Percentiles rank a stretch among this genome's conserved stretches.
These are phyloP conservation scores for Silene noctiflora DNA, from an alignment of 179 eudicot species.

Conservation along the genomic window DNA sequence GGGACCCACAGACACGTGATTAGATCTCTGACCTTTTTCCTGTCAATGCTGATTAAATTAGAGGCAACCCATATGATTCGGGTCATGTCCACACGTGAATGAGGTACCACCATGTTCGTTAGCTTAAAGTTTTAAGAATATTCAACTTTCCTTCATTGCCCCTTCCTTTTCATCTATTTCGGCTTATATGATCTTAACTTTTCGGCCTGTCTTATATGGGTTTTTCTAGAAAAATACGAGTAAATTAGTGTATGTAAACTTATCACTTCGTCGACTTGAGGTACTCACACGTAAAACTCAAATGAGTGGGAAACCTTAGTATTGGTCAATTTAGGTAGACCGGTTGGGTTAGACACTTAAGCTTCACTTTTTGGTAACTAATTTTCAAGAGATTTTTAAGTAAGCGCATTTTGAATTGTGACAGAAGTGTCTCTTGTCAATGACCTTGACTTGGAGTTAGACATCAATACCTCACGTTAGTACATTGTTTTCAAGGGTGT, in stretches of 20 bases:
- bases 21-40: constrained; percentile 1
- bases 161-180: background rate
- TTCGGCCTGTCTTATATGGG: too few species aligned
- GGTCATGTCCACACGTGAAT: constrained; percentile 23
- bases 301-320: too few species aligned
- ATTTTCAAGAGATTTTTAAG: too few species aligned
- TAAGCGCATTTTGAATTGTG: background rate
- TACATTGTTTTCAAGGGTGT: background rate
- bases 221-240: too few species aligned
- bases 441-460: background rate
- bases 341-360: too few species aligned
- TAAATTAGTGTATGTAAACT: too few species aligned
- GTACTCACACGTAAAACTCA: too few species aligned
- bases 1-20: constrained; percentile 27
- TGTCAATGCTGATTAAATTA: constrained; percentile 6
- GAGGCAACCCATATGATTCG: constrained; percentile 15
- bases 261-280: too few species aligned
- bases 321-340: too few species aligned
- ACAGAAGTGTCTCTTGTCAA: background rate
- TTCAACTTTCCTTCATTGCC: background rate
- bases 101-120: background rate
- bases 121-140: background rate
- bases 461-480: background rate
- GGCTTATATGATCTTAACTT: too few species aligned
- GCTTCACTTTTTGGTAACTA: too few species aligned